A percentile compares a stretch with the other conserved stretches of the same genome.
Conservation (phyloP, 371 early-diverging fungal genomes). For the Caulochytrium protostelioides region DNA sequence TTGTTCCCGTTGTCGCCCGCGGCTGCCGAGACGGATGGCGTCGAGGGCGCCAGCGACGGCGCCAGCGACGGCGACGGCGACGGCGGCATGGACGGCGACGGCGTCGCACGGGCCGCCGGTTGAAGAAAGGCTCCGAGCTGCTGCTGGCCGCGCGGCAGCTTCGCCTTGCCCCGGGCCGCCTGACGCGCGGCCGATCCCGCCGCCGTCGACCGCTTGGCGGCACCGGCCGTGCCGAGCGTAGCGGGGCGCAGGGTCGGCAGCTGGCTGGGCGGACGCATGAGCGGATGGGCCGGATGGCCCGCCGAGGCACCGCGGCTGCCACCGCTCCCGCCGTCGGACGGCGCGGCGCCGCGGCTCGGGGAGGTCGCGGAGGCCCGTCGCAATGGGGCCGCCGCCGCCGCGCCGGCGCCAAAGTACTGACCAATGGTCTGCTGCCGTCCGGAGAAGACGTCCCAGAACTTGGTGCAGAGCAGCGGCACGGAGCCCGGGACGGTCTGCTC, state of each 20-base stretch:
- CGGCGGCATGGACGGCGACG: not conserved
- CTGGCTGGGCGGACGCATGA: not conserved
- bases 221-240: too few species aligned
- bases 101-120: not conserved
- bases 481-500: not conserved
- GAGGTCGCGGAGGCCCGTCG: constrained; percentile 17
- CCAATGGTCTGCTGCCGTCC: constrained; percentile 27
- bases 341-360: not conserved
- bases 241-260: too few species aligned
- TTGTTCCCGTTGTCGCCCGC: not conserved
- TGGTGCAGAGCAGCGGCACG: constrained; percentile 33
- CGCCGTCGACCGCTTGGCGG: not conserved
- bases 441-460: constrained; percentile 36
- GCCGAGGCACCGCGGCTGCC: not conserved
- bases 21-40: too few species aligned
- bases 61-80: not conserved
- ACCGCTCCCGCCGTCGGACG: not conserved
- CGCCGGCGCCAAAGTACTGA: not conserved
- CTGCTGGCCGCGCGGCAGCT: not conserved
- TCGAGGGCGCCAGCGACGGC: not conserved
- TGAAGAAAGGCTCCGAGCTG: not conserved
- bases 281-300: not conserved
- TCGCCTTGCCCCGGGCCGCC: not conserved
- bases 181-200: not conserved
- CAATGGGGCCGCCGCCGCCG: constrained; percentile 5